Evolutionary conservation across 1,284 basidiomycete genomes (phyloP).

Genomic region (Chalciporus piperatoides): DNA sequence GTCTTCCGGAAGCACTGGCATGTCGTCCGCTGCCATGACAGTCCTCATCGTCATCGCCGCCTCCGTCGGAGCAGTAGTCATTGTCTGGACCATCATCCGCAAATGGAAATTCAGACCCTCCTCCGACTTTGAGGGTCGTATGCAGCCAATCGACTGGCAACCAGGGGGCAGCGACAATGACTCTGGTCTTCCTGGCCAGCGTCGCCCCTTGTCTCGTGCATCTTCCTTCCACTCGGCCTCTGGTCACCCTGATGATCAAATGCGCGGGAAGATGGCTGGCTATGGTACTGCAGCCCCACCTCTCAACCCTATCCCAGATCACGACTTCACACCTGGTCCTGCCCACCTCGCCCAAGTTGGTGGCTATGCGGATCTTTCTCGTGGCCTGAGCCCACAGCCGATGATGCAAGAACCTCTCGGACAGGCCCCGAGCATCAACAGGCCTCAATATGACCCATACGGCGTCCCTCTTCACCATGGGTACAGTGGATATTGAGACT

Average conservation of each 20-base stretch:
- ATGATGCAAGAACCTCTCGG: slow-evolving; percentile 55
- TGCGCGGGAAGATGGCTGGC: slow-evolving; percentile 27
- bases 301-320: slow-evolving; percentile 55
- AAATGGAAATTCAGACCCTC: slow-evolving; percentile 88
- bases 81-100: slow-evolving; percentile 85
- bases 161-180: slow-evolving; percentile 53
- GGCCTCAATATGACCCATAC: slow-evolving; percentile 46
- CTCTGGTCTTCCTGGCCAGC: slow-evolving; percentile 44
- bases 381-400: slow-evolving; percentile 58
- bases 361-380: slow-evolving; percentile 75
- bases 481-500: slow-evolving; percentile 35
- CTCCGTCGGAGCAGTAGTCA: slow-evolving; percentile 60
- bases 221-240: slow-evolving; percentile 72
- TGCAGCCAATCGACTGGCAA: slow-evolving; percentile 82
- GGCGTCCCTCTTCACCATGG: slow-evolving; percentile 59
- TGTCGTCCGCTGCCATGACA: slow-evolving; percentile 66
- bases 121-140: slow-evolving; percentile 74
- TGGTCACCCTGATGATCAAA: slow-evolving; percentile 41
- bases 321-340: slow-evolving; percentile 78
- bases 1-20: slow-evolving; percentile 27
- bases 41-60: slow-evolving; percentile 67
- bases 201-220: slow-evolving; percentile 52
- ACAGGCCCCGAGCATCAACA: slow-evolving; percentile 43
- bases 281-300: slow-evolving; percentile 23
- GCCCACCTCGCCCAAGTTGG: slow-evolving; percentile 58